phyloP scores from a whole-genome alignment of 2,329 filamentous ascomycete genomes.

The Fusarium luffae region DNA sequence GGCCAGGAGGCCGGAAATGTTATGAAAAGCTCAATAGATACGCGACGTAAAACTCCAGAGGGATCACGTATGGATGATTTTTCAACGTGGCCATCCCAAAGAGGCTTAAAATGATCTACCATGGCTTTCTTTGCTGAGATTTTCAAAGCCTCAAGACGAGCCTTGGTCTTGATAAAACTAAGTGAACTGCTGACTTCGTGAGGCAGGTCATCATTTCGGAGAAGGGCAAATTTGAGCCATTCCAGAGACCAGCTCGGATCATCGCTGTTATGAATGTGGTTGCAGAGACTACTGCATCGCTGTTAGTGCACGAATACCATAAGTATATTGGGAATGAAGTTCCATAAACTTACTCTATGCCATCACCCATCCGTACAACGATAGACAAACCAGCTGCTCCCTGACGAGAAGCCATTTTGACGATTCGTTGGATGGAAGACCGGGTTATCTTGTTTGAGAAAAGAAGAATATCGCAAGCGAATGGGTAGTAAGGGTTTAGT shows the following conservation, averaged over 20 bases:
- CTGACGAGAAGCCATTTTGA: background rate
- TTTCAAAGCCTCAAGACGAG: fast-evolving
- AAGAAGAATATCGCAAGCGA: background rate
- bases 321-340: background rate
- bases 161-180: background rate
- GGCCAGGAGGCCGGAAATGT: background rate
- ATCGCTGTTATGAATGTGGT: background rate
- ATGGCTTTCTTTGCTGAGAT: background rate
- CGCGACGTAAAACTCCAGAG: background rate
- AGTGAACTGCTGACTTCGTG: background rate
- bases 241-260: background rate
- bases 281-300: background rate
- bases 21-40: background rate
- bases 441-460: background rate
- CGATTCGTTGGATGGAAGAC: background rate
- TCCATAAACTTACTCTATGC: background rate
- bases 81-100: background rate
- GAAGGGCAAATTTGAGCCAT: background rate
- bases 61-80: background rate
- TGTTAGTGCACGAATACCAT: background rate
- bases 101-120: fast-evolving
- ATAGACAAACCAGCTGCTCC: background rate
- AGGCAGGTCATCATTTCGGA: background rate
- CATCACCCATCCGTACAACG: background rate
- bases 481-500: background rate